Evolutionary conservation across 805 yeast genomes (phyloP), one percentile per base, ranked within the genome.

Genomic region (Barnettozyma sucrosica): DNA sequence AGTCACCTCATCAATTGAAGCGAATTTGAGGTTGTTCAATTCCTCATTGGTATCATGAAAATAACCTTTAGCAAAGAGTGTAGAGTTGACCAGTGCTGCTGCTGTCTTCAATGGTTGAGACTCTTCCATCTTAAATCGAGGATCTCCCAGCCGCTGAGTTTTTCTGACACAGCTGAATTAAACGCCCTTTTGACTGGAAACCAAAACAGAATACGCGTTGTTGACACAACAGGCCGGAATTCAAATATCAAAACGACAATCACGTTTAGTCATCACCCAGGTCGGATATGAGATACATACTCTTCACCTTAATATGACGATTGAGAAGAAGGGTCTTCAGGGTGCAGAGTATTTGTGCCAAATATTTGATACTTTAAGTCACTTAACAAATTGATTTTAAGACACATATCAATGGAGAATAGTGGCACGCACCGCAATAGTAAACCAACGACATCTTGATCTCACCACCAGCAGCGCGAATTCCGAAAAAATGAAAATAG

Each of bases 61-160:
- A 28, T 45, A 53, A 0, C 57, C 57, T 28, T 54, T 54, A 4
- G 55, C 47, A 18, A 26, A 49, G 3, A 54, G 43, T 0, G 44
- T 20, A 1, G 56, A 46, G 37, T 54, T 54, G 0, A 54, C 30
- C 8, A 52, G 19, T 10, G 48, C 57, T 18, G 56, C 45, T 7
- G 53, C 57, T 6, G 33, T 32, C 16, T 26, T 39, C 14, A 39
- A 16, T 7, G 42, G 14, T 13, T 36, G 40, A 21, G 40, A 9
- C 13, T 36, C 40, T 19, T 3, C 26, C 40, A 36, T 36, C 16
- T 19, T 21, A 18, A 18, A 36, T 36, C 3, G 26, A 20, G 14
- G 26, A 14, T 18, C 16, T n/a, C 2, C 16, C 32, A 28, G 32
- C 32, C 3, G 21, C 21, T 34, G 19, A 4, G 18, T 3, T 34